These are phyloP conservation scores for Cercis canadensis DNA, from an alignment of 306 rosid genomes.

Conservation along the genomic window DNA sequence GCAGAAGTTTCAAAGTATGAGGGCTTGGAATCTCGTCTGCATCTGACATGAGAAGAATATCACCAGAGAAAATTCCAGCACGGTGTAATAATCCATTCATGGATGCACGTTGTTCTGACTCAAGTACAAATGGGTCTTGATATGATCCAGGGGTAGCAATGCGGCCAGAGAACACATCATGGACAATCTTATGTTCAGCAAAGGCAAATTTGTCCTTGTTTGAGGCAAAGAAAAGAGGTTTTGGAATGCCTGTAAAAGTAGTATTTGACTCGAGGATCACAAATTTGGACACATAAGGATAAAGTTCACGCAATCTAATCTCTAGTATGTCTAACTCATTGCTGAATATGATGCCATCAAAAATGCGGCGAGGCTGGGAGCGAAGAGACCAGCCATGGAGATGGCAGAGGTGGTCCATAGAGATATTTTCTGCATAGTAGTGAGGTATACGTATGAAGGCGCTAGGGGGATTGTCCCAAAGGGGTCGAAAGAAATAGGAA, in stretches of 20 bases:
- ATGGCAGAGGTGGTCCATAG: constrained; percentile 75
- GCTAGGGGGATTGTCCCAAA: constrained; percentile 82
- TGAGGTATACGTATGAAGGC: constrained; percentile 73
- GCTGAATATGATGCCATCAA: constrained; percentile 86
- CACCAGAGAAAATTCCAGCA: constrained; percentile 71
- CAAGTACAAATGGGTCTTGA: constrained; percentile 69
- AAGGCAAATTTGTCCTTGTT: constrained; percentile 64
- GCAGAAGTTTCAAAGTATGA: constrained; percentile 74
- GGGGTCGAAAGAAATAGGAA: constrained; percentile 83
- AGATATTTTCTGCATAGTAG: constrained; percentile 89
- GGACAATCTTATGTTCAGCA: constrained; percentile 58
- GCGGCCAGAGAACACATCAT: constrained; percentile 56
- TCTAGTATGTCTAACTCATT: constrained; percentile 88
- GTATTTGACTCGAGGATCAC: constrained; percentile 79
- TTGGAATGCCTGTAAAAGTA: constrained; percentile 87
- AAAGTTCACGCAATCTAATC: constrained; percentile 82
- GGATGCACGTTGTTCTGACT: constrained; percentile 65
- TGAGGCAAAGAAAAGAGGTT: constrained; percentile 62
- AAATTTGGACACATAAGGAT: constrained; percentile 76
- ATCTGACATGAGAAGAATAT: constrained; percentile 78
- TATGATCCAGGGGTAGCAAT: constrained; percentile 48
- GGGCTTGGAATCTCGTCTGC: constrained; percentile 93
- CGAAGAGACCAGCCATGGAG: constrained; percentile 91
- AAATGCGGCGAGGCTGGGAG: constrained; percentile 67
- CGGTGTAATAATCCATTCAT: constrained; percentile 65